These are phyloP conservation scores for Stylosanthes scabra DNA, from an alignment of 331 rosid genomes.

Conservation along the genomic window DNA sequence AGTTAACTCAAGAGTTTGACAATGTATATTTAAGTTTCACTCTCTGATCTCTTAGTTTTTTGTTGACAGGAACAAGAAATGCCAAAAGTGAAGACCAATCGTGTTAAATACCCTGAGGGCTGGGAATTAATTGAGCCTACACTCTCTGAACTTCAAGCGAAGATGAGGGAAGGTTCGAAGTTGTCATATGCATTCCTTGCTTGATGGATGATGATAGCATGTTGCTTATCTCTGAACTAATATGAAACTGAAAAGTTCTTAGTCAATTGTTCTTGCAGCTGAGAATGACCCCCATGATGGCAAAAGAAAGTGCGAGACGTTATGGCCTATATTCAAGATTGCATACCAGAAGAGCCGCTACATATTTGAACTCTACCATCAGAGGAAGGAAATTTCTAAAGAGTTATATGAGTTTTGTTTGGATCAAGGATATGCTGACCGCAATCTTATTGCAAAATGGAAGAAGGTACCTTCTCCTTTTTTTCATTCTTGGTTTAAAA, in stretches of 20 bases:
- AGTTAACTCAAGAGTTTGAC: too few relatives aligned
- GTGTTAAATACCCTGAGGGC: constrained; percentile 44
- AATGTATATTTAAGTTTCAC: constrained; percentile 14
- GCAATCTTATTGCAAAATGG: constrained; percentile 87
- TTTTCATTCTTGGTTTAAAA: not conserved
- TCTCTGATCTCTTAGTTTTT: constrained; percentile 21
- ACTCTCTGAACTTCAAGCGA: constrained; percentile 85
- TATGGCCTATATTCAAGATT: too few relatives aligned
- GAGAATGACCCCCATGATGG: constrained; percentile 90
- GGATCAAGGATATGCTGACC: constrained; percentile 92
- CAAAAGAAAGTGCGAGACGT: too few relatives aligned
- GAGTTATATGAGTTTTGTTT: constrained; percentile 80
- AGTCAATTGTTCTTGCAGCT: constrained; percentile 56
- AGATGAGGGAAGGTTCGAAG: constrained; percentile 88
- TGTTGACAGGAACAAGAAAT: constrained; percentile 50
- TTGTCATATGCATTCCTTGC: not conserved
- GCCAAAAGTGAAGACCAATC: constrained; percentile 94
- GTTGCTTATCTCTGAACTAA: not conserved
- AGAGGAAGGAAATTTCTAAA: constrained; percentile 81
- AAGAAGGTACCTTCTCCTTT: not conserved
- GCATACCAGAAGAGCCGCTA: too few relatives aligned
- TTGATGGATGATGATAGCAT: not conserved
- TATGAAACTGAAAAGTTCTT: constrained; percentile 33
- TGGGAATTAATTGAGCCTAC: constrained; percentile 90
- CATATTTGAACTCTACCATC: too few relatives aligned